A percentile compares a stretch with the other conserved stretches of the same genome.
phyloP scores from a whole-genome alignment of 192 early-diverging fungal species.

The Coemansia sp. region DNA sequence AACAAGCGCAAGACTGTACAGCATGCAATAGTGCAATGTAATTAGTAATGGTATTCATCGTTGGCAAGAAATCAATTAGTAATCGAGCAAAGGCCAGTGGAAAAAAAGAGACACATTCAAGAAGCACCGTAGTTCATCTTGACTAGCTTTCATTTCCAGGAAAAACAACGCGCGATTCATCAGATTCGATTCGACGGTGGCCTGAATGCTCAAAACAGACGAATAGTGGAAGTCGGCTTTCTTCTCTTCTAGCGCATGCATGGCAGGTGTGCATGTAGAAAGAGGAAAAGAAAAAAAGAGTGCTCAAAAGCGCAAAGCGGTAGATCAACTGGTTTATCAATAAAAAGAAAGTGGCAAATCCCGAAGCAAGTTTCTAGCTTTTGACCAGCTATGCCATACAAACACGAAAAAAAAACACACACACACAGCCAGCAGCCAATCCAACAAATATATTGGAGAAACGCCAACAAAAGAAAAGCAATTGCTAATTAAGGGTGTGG shows the following conservation, averaged over 20 bases:
- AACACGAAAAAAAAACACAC: background rate
- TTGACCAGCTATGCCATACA: too few species aligned
- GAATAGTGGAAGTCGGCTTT: background rate
- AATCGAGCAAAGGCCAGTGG: too few species aligned
- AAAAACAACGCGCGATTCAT: background rate
- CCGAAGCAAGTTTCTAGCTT: background rate
- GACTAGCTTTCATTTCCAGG: too few species aligned
- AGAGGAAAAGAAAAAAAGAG: background rate
- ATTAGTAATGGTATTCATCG: too few species aligned
- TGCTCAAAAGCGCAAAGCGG: background rate
- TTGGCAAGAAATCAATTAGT: too few species aligned
- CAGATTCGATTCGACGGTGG: background rate
- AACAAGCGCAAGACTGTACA: background rate
- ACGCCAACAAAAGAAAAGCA: too few species aligned
- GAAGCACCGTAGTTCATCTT: too few species aligned
- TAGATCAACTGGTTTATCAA: conserved; percentile 4
- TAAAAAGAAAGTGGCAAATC: conserved; percentile 1
- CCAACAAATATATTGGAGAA: too few species aligned
- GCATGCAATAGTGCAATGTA: too few species aligned
- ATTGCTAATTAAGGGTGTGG: too few species aligned
- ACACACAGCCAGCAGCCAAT: background rate
- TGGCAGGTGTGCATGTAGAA: conserved; percentile 1
- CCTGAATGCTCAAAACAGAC: background rate
- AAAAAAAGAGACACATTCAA: too few species aligned
- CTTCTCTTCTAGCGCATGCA: background rate